phyloP scores from a whole-genome alignment of 805 yeast species.

The Metschnikowia matae region DNA sequence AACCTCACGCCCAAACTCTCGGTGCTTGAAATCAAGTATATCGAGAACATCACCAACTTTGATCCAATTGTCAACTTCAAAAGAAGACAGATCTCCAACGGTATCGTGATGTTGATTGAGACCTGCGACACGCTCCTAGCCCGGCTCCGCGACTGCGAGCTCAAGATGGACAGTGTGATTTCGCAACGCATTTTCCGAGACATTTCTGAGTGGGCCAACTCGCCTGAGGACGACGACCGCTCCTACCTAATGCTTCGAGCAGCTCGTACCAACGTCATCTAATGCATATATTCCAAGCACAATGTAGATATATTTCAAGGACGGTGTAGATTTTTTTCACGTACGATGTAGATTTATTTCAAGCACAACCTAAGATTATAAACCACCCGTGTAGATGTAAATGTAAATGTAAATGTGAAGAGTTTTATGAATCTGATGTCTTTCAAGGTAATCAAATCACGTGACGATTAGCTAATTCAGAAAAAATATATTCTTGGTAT shows the following conservation, averaged over 20 bases:
- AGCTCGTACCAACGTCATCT: not conserved
- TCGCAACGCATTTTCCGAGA: conserved; percentile 60
- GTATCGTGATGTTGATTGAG: conserved; percentile 60
- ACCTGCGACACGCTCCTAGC: conserved; percentile 68
- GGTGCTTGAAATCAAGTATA: conserved; percentile 73
- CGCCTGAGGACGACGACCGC: conserved; percentile 40
- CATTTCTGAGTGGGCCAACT: conserved; percentile 60
- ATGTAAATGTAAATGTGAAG: too few species aligned
- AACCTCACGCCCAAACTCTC: conserved; percentile 43
- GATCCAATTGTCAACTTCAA: conserved; percentile 67
- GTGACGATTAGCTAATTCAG: too few species aligned
- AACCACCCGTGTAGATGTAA: too few species aligned
- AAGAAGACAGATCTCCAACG: conserved; percentile 42
- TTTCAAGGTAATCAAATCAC: too few species aligned
- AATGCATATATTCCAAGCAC: not conserved
- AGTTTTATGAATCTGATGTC: too few species aligned
- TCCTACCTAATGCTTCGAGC: conserved; percentile 11
- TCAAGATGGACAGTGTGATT: conserved; percentile 50
- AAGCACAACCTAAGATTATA: too few species aligned
- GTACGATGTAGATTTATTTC: too few species aligned
- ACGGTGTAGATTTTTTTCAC: too few species aligned
- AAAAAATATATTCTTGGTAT: too few species aligned
- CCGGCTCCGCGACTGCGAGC: conserved; percentile 58
- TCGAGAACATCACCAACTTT: conserved; percentile 53
- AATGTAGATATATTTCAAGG: too few species aligned